These are phyloP conservation scores for Caryopteris hybrid DNA, from an alignment of 305 asterid species.

Conservation along the genomic window DNA sequence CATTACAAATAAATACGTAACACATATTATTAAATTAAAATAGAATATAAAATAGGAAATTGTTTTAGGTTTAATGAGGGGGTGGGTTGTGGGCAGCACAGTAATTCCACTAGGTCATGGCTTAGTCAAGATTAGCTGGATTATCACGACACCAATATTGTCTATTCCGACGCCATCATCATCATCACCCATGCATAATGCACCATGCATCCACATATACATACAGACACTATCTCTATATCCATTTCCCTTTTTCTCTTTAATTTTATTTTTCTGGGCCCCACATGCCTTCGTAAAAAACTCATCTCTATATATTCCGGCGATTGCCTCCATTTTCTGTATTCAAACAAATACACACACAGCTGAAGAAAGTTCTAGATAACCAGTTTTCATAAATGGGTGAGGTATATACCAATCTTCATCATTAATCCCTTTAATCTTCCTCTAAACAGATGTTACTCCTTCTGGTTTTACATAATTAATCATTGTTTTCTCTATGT, in stretches of 20 bases:
- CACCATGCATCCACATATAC: conserved; percentile 4
- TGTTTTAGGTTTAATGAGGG: no score
- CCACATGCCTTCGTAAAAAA: neutral
- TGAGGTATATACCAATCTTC: no score
- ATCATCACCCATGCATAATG: no score
- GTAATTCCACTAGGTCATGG: conserved; percentile 20
- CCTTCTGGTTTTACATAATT: no score
- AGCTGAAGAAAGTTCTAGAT: no score
- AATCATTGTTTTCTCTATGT: no score
- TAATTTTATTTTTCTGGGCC: neutral
- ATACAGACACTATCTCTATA: conserved; percentile 11
- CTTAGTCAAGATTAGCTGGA: conserved; percentile 27
- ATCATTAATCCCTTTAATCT: no score
- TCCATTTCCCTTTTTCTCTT: neutral
- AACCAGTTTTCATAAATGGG: no score
- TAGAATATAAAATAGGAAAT: no score
- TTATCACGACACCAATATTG: conserved; percentile 6
- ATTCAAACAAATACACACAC: conserved; percentile 31
- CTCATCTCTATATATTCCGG: neutral
- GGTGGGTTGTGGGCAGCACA: conserved; percentile 11
- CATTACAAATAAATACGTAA: no score
- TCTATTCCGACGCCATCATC: conserved; percentile 3
- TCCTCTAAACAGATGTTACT: no score
- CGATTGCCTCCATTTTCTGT: conserved; percentile 10
- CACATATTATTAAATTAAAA: no score